Evolutionary conservation across 2,329 filamentous ascomycete species (phyloP).

Genomic region (Scedosporium boydii): DNA sequence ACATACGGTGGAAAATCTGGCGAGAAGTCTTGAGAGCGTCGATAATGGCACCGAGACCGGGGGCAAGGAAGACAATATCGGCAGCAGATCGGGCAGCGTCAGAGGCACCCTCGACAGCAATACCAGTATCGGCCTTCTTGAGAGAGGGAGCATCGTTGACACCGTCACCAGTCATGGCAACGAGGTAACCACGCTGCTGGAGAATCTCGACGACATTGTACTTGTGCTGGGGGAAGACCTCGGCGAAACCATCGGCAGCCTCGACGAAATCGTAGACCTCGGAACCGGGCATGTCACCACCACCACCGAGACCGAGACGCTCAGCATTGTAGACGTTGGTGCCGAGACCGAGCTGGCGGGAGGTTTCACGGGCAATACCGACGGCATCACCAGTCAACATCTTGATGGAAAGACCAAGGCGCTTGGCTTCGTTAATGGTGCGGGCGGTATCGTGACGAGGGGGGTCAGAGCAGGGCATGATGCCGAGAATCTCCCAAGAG

Average conservation of each 20-base stretch:
- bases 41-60: constrained; percentile 85
- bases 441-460: constrained; percentile 84
- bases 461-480: constrained; percentile 90
- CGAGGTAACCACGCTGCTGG: constrained; percentile 85
- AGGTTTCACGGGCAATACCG: constrained; percentile 86
- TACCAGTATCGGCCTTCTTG: constrained; percentile 94
- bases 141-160: constrained; percentile 89
- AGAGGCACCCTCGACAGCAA: constrained; percentile 85
- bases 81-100: constrained; percentile 85
- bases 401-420: constrained; percentile 81
- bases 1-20: constrained; percentile 96
- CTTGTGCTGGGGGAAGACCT: constrained; percentile 93
- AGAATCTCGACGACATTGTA: constrained; percentile 90
- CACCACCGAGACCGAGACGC: constrained; percentile 79
- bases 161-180: constrained; percentile 94
- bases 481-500: constrained; percentile 84
- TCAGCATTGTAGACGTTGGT: constrained; percentile 93
- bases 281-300: constrained; percentile 86
- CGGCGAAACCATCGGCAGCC: constrained; percentile 88
- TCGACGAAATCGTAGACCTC: constrained; percentile 94
- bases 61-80: constrained; percentile 89
- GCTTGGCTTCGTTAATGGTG: constrained; percentile 84
- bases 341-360: constrained; percentile 80
- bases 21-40: constrained; percentile 87
- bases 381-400: constrained; percentile 95